Percentiles rank a stretch among this genome's conserved stretches.
These are phyloP conservation scores for Pseudogymnoascus sp. DNA, from an alignment of 2,329 filamentous ascomycete genomes.

Conservation along the genomic window DNA sequence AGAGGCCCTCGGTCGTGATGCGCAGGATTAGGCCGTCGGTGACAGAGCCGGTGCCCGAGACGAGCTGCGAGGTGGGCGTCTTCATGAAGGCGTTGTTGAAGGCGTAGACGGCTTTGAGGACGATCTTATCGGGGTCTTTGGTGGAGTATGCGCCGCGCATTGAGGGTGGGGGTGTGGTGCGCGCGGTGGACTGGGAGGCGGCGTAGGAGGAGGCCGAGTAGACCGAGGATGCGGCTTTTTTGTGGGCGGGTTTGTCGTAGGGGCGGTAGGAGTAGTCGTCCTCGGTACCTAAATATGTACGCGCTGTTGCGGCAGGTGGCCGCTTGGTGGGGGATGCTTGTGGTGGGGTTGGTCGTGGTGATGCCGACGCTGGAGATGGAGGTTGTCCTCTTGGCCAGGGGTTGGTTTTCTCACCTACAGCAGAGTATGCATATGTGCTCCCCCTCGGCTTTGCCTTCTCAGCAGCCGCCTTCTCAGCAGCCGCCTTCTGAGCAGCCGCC, in stretches of 20 bases:
- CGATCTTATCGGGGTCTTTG: conserved; percentile 89
- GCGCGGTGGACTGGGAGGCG: conserved; percentile 71
- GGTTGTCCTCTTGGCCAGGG: conserved; percentile 59
- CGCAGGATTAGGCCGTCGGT: conserved; percentile 88
- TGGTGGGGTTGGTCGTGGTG: conserved; percentile 22
- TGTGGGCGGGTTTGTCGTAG: conserved; percentile 59
- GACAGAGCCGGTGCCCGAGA: conserved; percentile 74
- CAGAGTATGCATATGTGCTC: conserved; percentile 52
- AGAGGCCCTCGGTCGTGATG: conserved; percentile 88
- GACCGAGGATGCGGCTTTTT: conserved; percentile 59
- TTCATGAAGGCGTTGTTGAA: conserved; percentile 86
- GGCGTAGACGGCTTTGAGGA: conserved; percentile 85
- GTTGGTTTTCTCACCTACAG: conserved; percentile 60
- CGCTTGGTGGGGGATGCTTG: conserved; percentile 33
- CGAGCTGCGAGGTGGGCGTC: conserved; percentile 82
- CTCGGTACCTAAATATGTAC: conserved; percentile 51
- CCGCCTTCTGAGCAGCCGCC: conserved; percentile 14
- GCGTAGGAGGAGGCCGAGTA: conserved; percentile 84
- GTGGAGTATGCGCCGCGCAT: conserved; percentile 73
- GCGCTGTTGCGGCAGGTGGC: conserved; percentile 42
- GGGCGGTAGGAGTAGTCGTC: conserved; percentile 69
- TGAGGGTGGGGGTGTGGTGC: conserved; percentile 75
- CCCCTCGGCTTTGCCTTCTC: conserved; percentile 22
- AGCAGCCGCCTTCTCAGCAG: conserved; percentile 11
- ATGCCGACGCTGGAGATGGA: conserved; percentile 28